Evolutionary conservation across 2,329 filamentous ascomycete species (phyloP).

Genomic region (Diaporthe sp.): DNA sequence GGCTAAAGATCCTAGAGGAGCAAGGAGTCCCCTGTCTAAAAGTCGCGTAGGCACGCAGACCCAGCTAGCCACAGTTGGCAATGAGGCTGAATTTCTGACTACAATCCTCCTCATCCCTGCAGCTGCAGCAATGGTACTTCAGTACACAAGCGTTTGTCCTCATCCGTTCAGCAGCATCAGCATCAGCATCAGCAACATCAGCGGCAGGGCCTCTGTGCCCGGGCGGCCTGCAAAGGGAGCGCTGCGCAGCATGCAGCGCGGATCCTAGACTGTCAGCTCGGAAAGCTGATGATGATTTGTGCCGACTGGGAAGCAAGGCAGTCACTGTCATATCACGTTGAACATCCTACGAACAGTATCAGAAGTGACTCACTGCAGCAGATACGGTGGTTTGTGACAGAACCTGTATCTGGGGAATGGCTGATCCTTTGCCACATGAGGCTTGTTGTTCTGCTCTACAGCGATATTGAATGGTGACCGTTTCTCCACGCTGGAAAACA

Average conservation of each 20-base stretch:
- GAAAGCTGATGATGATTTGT: neutral
- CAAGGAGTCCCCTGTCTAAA: neutral
- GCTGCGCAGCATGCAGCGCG: neutral
- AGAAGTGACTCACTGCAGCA: neutral
- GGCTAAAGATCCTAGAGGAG: neutral
- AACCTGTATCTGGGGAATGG: neutral
- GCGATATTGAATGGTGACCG: neutral
- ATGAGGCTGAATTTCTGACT: constrained; percentile 27
- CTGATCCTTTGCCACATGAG: neutral
- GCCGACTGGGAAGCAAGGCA: too few relatives aligned
- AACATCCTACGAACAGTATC: neutral
- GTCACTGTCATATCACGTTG: too few relatives aligned
- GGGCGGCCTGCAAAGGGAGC: neutral
- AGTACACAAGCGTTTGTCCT: neutral
- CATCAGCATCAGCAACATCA: neutral
- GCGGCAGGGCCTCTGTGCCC: neutral
- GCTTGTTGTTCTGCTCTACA: too few relatives aligned
- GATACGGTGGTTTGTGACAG: neutral
- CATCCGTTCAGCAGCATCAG: neutral
- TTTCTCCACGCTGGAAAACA: neutral
- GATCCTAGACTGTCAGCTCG: neutral
- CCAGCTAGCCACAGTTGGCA: neutral
- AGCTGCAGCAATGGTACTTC: neutral
- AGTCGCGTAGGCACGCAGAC: neutral
- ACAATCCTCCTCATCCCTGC: neutral